Conservation (phyloP, 768 basidiomycete genomes). For the Tricholoma terreum region DNA sequence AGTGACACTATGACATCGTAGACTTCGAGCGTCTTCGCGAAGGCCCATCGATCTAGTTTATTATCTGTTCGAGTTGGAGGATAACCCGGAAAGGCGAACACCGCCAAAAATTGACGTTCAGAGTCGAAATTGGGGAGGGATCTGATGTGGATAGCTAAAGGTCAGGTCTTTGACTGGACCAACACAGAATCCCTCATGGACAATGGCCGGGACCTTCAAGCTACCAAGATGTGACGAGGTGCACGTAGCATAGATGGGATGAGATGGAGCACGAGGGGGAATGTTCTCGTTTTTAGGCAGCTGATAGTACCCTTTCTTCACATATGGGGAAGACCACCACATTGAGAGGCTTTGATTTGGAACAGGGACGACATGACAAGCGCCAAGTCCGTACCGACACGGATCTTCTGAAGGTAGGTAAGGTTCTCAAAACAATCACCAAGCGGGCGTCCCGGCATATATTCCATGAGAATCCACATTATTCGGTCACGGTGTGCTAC, state of each 20-base stretch:
- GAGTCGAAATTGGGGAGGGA: not conserved
- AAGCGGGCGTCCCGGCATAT: conserved; percentile 12
- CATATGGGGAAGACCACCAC: not conserved
- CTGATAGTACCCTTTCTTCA: not conserved
- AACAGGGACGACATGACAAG: not conserved
- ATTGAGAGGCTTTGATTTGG: conserved; percentile 1
- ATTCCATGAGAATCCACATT: conserved; percentile 20
- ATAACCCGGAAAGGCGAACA: not conserved
- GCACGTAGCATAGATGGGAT: not conserved
- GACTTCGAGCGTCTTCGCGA: too few species aligned
- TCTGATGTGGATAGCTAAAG: not conserved
- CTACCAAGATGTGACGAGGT: not conserved
- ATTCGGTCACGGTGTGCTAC: conserved; percentile 13
- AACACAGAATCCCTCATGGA: not conserved
- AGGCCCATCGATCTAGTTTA: not conserved
- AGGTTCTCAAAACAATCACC: conserved; percentile 2
- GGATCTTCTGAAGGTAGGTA: not conserved
- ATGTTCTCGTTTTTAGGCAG: not conserved
- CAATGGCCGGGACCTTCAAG: not conserved
- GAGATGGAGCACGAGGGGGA: not conserved
- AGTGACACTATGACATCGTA: too few species aligned
- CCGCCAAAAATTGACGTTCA: not conserved
- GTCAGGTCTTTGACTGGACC: not conserved
- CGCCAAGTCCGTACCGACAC: not conserved
- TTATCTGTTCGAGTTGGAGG: not conserved